Conservation (phyloP, 805 yeast species). For the Peterozyma toletana region DNA sequence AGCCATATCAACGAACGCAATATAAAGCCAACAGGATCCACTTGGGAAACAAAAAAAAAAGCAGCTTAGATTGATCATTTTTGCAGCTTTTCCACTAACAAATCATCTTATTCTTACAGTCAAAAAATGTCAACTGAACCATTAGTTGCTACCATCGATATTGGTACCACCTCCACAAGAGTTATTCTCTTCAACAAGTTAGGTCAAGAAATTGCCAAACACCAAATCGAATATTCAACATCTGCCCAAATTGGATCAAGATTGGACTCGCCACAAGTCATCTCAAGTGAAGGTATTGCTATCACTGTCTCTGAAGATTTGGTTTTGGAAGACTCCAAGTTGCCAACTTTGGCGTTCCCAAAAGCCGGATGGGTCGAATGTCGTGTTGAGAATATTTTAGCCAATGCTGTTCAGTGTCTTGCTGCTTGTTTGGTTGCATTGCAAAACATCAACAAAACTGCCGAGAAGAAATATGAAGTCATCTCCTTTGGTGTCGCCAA, state of each 20-base stretch:
- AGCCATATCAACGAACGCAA: no score
- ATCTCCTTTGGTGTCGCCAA: slow-evolving; percentile 83
- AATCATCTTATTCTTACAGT: not conserved
- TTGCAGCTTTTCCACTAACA: no score
- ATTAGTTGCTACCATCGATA: slow-evolving; percentile 68
- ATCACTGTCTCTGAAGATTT: slow-evolving; percentile 46
- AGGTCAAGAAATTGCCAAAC: slow-evolving; percentile 78
- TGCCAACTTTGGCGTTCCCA: slow-evolving; percentile 71
- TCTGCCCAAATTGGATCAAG: slow-evolving; percentile 44
- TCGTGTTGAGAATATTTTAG: slow-evolving; percentile 76
- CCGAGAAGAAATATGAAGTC: slow-evolving; percentile 45
- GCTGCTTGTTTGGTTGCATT: slow-evolving; percentile 55
- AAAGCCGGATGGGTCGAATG: slow-evolving; percentile 93
- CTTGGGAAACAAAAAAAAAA: no score
- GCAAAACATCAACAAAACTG: slow-evolving; percentile 47
- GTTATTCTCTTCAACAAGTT: slow-evolving; percentile 69
- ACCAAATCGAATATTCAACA: slow-evolving; percentile 84
- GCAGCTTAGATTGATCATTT: no score
- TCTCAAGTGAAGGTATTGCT: slow-evolving; percentile 70
- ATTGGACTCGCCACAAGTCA: slow-evolving; percentile 42
- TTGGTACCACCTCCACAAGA: slow-evolving; percentile 89
- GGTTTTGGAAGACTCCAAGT: slow-evolving; percentile 50
- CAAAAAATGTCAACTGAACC: slow-evolving; percentile 17
- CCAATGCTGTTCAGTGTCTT: slow-evolving; percentile 75
- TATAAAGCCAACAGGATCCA: no score